Evolutionary conservation across 345 rosid species (phyloP).

Genomic region (Salix brachista): DNA sequence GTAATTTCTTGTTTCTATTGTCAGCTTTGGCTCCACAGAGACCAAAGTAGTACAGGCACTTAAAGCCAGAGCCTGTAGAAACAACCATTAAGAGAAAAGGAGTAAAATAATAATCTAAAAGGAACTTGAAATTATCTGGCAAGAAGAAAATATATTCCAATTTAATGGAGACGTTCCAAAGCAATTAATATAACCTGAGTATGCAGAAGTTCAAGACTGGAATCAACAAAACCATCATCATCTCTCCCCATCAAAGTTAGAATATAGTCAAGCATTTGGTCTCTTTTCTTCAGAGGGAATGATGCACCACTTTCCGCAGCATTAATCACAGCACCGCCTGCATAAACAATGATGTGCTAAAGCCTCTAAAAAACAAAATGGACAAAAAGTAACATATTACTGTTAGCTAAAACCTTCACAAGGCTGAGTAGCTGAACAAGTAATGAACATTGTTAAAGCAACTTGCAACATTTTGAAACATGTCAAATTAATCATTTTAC

Average conservation of each 20-base stretch:
- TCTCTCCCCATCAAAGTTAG: slow-evolving; percentile 95
- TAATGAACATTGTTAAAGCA: not conserved
- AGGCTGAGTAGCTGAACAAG: slow-evolving; percentile 10
- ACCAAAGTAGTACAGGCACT: slow-evolving; percentile 96
- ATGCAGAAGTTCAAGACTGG: slow-evolving; percentile 77
- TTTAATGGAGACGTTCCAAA: not conserved
- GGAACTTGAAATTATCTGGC: not conserved
- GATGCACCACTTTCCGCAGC: slow-evolving; percentile 83
- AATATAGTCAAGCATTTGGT: slow-evolving; percentile 76
- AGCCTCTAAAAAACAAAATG: not conserved
- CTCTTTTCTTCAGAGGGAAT: slow-evolving; percentile 90
- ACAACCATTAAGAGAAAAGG: slow-evolving; percentile 15
- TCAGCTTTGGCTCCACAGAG: slow-evolving; percentile 92
- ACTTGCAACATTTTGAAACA: not conserved
- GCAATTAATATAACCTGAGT: slow-evolving; percentile 57
- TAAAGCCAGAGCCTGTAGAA: slow-evolving; percentile 80
- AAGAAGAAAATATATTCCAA: not conserved
- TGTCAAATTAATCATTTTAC: too few relatives aligned
- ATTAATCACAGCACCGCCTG: slow-evolving; percentile 90
- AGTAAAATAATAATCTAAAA: not conserved
- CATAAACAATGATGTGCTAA: slow-evolving; percentile 21
- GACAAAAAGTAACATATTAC: not conserved
- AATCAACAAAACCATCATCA: slow-evolving; percentile 78
- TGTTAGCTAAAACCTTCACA: slow-evolving; percentile 6
- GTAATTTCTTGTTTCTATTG: slow-evolving; percentile 88